Evolutionary conservation across 768 basidiomycete species (phyloP).

Genomic region (Pleurotus platypus): DNA sequence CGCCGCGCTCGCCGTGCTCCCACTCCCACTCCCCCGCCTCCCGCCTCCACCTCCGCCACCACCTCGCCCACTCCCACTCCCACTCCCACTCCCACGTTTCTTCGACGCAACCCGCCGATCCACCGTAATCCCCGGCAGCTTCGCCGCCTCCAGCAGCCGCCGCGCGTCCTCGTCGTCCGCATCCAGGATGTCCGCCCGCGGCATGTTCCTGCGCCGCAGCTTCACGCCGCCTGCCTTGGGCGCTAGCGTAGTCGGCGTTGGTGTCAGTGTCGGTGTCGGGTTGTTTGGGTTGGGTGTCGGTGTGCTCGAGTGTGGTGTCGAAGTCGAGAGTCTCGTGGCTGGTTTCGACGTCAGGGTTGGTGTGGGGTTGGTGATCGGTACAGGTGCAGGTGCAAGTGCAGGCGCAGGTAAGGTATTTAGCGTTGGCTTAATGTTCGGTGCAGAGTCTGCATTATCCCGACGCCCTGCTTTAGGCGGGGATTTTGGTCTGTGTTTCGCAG

Average conservation of each 20-base stretch:
- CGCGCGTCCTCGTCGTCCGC: constrained; percentile 5
- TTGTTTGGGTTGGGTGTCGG: not conserved
- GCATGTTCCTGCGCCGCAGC: not conserved
- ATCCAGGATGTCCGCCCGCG: constrained; percentile 3
- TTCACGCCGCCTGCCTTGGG: not conserved
- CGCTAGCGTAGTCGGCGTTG: not conserved
- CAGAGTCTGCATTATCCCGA: no score
- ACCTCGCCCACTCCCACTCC: no score
- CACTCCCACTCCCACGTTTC: no score
- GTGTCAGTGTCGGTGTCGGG: not conserved
- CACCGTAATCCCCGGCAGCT: no score
- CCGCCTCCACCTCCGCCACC: no score
- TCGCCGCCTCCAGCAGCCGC: not conserved
- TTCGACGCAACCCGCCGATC: no score
- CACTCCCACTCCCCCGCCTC: no score
- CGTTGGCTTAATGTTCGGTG: not conserved
- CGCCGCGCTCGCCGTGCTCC: no score
- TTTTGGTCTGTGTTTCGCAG: no score
- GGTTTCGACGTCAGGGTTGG: not conserved
- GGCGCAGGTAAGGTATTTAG: not conserved
- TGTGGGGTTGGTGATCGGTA: not conserved
- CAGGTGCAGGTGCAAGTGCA: not conserved
- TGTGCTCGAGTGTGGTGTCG: not conserved
- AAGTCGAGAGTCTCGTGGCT: not conserved
- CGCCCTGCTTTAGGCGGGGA: no score